Base-by-base conservation (phyloP, 1,139 yeast genomes). In the Candida neerlandica region DNA sequence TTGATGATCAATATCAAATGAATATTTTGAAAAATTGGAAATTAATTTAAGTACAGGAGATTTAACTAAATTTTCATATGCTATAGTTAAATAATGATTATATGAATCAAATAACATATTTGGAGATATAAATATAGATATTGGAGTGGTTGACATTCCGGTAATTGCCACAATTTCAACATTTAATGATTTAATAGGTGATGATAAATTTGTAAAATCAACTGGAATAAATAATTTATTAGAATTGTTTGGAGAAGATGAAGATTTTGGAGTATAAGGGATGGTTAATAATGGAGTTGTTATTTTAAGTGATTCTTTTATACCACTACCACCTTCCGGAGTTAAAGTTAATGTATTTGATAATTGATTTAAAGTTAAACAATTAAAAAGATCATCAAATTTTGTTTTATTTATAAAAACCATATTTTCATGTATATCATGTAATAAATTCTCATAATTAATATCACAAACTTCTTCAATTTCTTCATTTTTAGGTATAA, bases 41-140 rank as follows among this genome's bases (percentile, higher is more conserved):
- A 60, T 58, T 12, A 59, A 50, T 16, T 51, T 43, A 18, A 55
- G 56, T 50, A 66, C 58, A 6, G 67, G 68, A 1, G 48, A 47
- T 21, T 55, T 55, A 9, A 71, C 57, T 41, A 62, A 60, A 12
- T 55, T 49, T 4, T 51, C 51, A 42, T 67, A 62, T 18, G 58
- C 57, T 3, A 45, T 37, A 47, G 61, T 64, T 7, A 51, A 46
- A n/a, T 58, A 23, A 23, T 23, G 5, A 10, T 7, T 23, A 23
- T 23, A 52, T 33, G 64, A 59, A 16, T 58, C 58, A 52, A 65
- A 70, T 16, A 74, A 58, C 65, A 72, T 64, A 29, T 66, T 70
- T 49, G 71, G 73, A 52, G 65, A 66, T 45, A 74, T 58, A 46
- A 72, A 76, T 10, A 74, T 53, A 0, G 79, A 79, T 15, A 73